Percentiles rank a stretch among this genome's conserved stretches.
These are phyloP conservation scores for Zizania latifolia DNA, from an alignment of 176 grass and related monocot species.

Conservation along the genomic window DNA sequence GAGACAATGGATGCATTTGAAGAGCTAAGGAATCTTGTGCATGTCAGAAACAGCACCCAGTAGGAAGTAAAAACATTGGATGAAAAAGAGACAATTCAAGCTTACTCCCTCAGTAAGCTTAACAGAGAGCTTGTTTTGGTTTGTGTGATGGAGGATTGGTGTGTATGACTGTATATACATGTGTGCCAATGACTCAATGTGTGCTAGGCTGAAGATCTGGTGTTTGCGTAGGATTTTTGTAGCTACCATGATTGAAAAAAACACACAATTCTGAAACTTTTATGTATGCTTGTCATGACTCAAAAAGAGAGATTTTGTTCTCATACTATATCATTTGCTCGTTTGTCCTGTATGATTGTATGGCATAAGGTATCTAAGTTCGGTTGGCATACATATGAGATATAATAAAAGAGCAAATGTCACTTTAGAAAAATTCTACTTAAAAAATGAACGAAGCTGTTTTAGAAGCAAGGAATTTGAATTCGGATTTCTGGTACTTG, in stretches of 20 bases:
- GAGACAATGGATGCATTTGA: constrained; percentile 98
- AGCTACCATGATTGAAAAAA: constrained; percentile 16
- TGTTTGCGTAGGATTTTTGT: constrained; percentile 12
- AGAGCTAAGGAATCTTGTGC: constrained; percentile 85
- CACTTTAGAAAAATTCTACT: too few relatives aligned
- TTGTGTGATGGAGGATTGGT: constrained; percentile 13
- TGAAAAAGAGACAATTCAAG: constrained; percentile 2
- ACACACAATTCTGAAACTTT: neutral
- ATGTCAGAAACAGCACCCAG: constrained; percentile 75
- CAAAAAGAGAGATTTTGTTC: too few relatives aligned
- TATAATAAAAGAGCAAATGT: too few relatives aligned
- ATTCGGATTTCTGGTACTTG: neutral
- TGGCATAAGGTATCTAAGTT: too few relatives aligned
- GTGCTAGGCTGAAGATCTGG: constrained; percentile 9
- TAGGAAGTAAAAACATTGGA: constrained; percentile 12
- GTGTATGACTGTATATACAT: constrained; percentile 12
- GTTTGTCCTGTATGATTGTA: too few relatives aligned
- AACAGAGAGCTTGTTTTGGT: constrained; percentile 5
- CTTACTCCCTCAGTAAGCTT: constrained; percentile 89
- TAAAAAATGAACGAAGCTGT: neutral
- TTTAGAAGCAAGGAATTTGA: neutral
- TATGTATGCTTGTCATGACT: neutral
- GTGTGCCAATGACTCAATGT: neutral
- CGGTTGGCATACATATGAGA: too few relatives aligned
- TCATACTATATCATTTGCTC: too few relatives aligned